Percentiles rank a stretch among this genome's conserved stretches.
These are phyloP conservation scores for Deakozyma indianensis DNA, from an alignment of 805 yeast species.

Conservation along the genomic window DNA sequence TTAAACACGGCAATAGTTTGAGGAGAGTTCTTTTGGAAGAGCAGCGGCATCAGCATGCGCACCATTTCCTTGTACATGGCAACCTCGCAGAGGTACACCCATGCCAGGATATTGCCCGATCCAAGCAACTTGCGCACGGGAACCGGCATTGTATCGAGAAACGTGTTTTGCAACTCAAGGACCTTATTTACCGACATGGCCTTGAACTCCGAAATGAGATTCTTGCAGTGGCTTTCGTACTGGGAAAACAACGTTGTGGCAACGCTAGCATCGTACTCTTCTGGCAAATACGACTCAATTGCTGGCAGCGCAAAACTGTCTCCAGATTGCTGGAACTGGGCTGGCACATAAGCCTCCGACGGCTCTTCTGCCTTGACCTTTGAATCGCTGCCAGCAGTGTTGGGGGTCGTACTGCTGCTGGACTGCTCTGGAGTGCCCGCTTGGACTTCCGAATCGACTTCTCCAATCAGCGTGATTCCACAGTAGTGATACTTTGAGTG, in stretches of 20 bases:
- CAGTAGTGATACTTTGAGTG: slow-evolving; percentile 78
- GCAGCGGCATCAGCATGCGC: slow-evolving; percentile 47
- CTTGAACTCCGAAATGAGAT: slow-evolving; percentile 50
- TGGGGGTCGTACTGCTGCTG: neutral
- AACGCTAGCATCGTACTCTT: slow-evolving; percentile 37
- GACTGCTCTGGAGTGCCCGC: slow-evolving; percentile 12
- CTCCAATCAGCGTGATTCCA: slow-evolving; percentile 41
- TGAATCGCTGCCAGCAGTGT: neutral
- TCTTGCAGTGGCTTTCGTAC: slow-evolving; percentile 49
- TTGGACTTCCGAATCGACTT: slow-evolving; percentile 14
- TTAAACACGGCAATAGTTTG: slow-evolving; percentile 41
- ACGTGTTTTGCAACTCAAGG: slow-evolving; percentile 36
- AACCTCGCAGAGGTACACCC: slow-evolving; percentile 59
- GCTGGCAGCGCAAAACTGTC: slow-evolving; percentile 19
- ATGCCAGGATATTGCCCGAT: slow-evolving; percentile 32
- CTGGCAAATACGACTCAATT: slow-evolving; percentile 30
- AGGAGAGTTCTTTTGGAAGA: slow-evolving; percentile 41
- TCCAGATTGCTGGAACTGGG: neutral
- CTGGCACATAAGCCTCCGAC: too few species aligned
- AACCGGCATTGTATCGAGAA: slow-evolving; percentile 41
- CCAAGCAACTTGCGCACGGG: slow-evolving; percentile 48
- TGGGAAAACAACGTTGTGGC: slow-evolving; percentile 47
- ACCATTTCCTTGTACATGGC: slow-evolving; percentile 42
- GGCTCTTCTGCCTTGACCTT: too few species aligned
- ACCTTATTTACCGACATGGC: slow-evolving; percentile 53